Evolutionary conservation across 495 filamentous ascomycete genomes (phyloP).

Genomic region (Monascus purpureus): DNA sequence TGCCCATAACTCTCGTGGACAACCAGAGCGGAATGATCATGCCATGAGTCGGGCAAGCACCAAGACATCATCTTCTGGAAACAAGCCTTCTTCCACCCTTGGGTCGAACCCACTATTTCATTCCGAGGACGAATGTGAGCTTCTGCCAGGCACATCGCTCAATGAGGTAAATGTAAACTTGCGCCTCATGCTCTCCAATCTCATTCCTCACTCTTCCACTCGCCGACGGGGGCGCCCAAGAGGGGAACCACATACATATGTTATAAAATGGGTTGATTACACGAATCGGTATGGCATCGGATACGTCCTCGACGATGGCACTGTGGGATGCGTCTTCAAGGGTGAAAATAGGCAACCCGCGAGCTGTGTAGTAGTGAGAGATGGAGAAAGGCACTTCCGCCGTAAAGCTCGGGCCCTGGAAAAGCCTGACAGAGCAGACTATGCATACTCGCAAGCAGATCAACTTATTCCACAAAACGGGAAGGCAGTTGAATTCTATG

Average conservation of each 20-base stretch:
- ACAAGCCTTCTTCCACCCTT: slow-evolving; percentile 25
- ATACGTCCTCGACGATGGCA: slow-evolving; percentile 74
- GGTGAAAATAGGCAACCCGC: slow-evolving; percentile 46
- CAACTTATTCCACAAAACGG: slow-evolving; percentile 53
- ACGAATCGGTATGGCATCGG: slow-evolving; percentile 81
- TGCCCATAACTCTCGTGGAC: slow-evolving; percentile 1
- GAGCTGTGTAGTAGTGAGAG: slow-evolving; percentile 54
- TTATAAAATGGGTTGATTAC: slow-evolving; percentile 92
- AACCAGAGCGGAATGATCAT: slow-evolving; percentile 8
- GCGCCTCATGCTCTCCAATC: slow-evolving; percentile 28
- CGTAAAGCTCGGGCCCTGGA: slow-evolving; percentile 39
- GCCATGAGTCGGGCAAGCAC: slow-evolving; percentile 16
- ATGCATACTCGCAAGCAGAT: slow-evolving; percentile 42
- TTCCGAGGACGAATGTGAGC: slow-evolving; percentile 20
- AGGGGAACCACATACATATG: slow-evolving; percentile 32
- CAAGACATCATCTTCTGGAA: slow-evolving; percentile 16
- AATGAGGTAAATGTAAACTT: slow-evolving; percentile 27
- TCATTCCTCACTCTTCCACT: slow-evolving; percentile 19
- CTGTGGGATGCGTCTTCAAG: slow-evolving; percentile 68
- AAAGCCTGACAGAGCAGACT: slow-evolving; percentile 37
- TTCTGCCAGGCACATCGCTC: slow-evolving; percentile 23
- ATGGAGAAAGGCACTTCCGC: slow-evolving; percentile 38
- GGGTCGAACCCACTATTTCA: slow-evolving; percentile 28
- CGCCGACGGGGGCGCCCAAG: slow-evolving; percentile 19
- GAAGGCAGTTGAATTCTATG: slow-evolving; percentile 62